A percentile compares a stretch with the other conserved stretches of the same genome.
Evolutionary conservation across 805 yeast species (phyloP).

Genomic region (Cyberlindnera galapagoensis): DNA sequence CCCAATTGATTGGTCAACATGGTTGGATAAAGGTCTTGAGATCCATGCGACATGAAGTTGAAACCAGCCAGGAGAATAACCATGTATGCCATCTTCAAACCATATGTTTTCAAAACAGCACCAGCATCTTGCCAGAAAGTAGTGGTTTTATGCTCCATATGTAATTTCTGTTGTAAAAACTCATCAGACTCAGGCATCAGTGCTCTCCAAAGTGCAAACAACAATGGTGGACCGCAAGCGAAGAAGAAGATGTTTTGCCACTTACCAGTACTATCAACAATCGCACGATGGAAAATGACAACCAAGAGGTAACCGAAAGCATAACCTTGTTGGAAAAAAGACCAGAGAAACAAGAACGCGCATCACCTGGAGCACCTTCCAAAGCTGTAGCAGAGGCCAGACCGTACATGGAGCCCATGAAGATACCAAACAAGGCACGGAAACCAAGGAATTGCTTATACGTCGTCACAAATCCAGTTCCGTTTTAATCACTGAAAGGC

Average conservation of each 20-base stretch:
- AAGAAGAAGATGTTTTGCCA: constrained; percentile 71
- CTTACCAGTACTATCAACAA: constrained; percentile 43
- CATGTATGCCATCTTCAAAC: constrained; percentile 53
- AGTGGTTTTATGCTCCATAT: constrained; percentile 26
- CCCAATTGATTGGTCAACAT: constrained; percentile 40
- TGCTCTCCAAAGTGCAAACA: constrained; percentile 37
- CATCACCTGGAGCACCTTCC: constrained; percentile 40
- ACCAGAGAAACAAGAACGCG: constrained; percentile 57
- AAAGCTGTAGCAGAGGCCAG: constrained; percentile 37
- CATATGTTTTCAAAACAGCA: constrained; percentile 37
- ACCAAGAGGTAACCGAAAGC: constrained; percentile 64
- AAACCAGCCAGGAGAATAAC: constrained; percentile 58
- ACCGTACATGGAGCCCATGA: constrained; percentile 46
- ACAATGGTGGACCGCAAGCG: constrained; percentile 48
- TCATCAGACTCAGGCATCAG: constrained; percentile 47
- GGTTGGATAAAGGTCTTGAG: constrained; percentile 60
- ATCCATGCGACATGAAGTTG: constrained; percentile 56
- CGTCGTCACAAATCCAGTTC: constrained; percentile 54
- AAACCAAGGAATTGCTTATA: constrained; percentile 55
- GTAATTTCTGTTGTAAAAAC: constrained; percentile 36
- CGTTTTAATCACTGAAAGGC: constrained; percentile 52
- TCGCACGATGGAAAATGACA: constrained; percentile 58
- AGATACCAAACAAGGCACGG: constrained; percentile 53
- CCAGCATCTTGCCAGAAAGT: constrained; percentile 28
- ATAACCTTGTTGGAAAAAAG: constrained; percentile 72